phyloP scores from a whole-genome alignment of 192 early-diverging fungal genomes.

The Martensiomyces pterosporus region DNA sequence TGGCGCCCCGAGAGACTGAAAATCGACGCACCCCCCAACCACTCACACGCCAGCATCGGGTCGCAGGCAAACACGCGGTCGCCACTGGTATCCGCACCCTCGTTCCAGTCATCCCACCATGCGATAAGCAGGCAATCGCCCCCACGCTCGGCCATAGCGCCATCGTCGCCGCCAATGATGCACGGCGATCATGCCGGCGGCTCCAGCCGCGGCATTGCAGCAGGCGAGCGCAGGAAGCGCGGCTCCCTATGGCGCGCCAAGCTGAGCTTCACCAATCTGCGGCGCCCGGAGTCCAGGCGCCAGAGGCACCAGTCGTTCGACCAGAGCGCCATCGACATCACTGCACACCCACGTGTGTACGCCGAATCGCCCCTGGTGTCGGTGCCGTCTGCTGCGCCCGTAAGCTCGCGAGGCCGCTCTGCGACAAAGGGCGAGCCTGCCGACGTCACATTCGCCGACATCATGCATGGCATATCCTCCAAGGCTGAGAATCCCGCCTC shows the following conservation, averaged over 20 bases:
- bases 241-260: slow-evolving; percentile 45
- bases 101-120: too few species aligned
- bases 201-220: too few species aligned
- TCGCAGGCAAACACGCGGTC: too few species aligned
- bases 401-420: slow-evolving; percentile 11
- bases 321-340: slow-evolving; percentile 38
- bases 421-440: neutral
- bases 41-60: neutral
- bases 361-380: slow-evolving; percentile 37
- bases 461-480: neutral
- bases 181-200: too few species aligned
- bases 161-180: neutral
- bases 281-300: slow-evolving; percentile 40
- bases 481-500: too few species aligned
- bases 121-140: slow-evolving; percentile 1
- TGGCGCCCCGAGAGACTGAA: slow-evolving; percentile 17
- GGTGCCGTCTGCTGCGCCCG: slow-evolving; percentile 30
- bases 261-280: slow-evolving; percentile 40
- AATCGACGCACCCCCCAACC: slow-evolving; percentile 1
- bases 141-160: slow-evolving; percentile 1
- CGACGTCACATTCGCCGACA: neutral
- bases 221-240: slow-evolving; percentile 29
- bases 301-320: slow-evolving; percentile 44
- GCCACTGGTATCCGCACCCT: too few species aligned
- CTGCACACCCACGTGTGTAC: slow-evolving; percentile 29